Conservation (phyloP, 495 filamentous ascomycete genomes). For the Aspergillus asperescens region DNA sequence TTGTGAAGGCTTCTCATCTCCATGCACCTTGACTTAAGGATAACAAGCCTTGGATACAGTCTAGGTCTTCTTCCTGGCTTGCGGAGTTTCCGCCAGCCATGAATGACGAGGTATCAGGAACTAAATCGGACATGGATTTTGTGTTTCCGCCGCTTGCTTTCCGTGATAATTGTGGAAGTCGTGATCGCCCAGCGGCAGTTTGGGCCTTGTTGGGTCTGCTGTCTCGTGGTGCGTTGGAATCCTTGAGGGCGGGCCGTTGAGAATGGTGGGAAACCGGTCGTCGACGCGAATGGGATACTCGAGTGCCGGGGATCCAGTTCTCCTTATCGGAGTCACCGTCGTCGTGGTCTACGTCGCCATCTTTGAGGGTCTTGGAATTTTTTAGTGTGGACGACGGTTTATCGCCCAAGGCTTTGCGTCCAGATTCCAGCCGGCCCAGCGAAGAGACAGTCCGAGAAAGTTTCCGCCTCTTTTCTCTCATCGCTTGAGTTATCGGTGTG, state of each 20-base stretch:
- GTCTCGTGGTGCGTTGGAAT: slow-evolving; percentile 33
- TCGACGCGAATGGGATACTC: slow-evolving; percentile 35
- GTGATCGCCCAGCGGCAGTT: slow-evolving; percentile 29
- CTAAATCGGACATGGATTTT: slow-evolving; percentile 32
- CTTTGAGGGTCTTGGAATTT: slow-evolving; percentile 29
- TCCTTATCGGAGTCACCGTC: slow-evolving; percentile 84
- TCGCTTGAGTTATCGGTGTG: slow-evolving; percentile 36
- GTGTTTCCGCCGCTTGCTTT: slow-evolving; percentile 21
- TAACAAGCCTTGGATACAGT: slow-evolving; percentile 72
- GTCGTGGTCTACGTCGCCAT: slow-evolving; percentile 38
- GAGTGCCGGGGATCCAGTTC: slow-evolving; percentile 70
- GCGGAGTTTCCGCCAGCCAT: slow-evolving; percentile 58
- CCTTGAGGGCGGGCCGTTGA: slow-evolving; percentile 43
- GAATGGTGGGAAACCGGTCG: slow-evolving; percentile 28
- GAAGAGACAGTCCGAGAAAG: slow-evolving; percentile 61
- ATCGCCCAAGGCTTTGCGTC: slow-evolving; percentile 19
- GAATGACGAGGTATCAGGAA: slow-evolving; percentile 61
- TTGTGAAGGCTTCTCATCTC: slow-evolving; percentile 30
- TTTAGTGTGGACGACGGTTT: slow-evolving; percentile 16
- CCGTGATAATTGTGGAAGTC: slow-evolving; percentile 25
- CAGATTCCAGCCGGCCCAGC: slow-evolving; percentile 59
- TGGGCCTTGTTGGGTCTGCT: slow-evolving; percentile 20
- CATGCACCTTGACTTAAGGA: slow-evolving; percentile 66
- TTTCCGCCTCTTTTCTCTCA: slow-evolving; percentile 56
- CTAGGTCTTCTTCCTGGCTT: slow-evolving; percentile 63